Evolutionary conservation across 805 yeast genomes (phyloP).

Genomic region (Schwanniomyces pseudopolymorphus): DNA sequence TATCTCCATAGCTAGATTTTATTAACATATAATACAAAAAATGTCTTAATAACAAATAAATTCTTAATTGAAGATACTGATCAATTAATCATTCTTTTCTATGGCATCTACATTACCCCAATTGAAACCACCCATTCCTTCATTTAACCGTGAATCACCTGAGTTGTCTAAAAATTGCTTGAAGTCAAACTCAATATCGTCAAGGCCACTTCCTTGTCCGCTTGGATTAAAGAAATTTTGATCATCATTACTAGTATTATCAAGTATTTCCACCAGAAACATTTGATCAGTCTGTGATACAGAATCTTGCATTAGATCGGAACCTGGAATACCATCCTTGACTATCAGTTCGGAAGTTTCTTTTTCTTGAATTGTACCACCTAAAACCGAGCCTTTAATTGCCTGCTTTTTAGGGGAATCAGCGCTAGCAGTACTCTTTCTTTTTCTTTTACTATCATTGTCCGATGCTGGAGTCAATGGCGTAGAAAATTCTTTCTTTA

Average conservation of each 20-base stretch:
- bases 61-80: not conserved
- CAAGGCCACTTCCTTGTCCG: conserved; percentile 25
- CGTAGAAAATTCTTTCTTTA: conserved; percentile 37
- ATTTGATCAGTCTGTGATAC: conserved; percentile 28
- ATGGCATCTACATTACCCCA: conserved; percentile 40
- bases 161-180: conserved; percentile 40
- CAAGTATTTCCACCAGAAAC: conserved; percentile 35
- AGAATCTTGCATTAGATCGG: conserved; percentile 11
- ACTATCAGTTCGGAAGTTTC: conserved; percentile 22
- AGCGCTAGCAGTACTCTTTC: conserved; percentile 18
- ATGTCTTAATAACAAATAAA: not conserved
- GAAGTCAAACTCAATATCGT: conserved; percentile 46
- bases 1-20: not conserved
- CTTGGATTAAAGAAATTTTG: conserved; percentile 20
- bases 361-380: conserved; percentile 17
- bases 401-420: conserved; percentile 39
- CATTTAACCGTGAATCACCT: conserved; percentile 30
- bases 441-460: conserved; percentile 18
- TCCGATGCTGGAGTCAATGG: conserved; percentile 45
- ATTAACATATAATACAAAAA: not conserved
- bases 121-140: conserved; percentile 35
- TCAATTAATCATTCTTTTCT: conserved; percentile 17
- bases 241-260: conserved; percentile 14
- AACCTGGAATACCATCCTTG: conserved; percentile 14
- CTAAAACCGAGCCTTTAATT: conserved; percentile 7